phyloP scores from a whole-genome alignment of 176 grass and related monocot species.

The Avena eriantha region DNA sequence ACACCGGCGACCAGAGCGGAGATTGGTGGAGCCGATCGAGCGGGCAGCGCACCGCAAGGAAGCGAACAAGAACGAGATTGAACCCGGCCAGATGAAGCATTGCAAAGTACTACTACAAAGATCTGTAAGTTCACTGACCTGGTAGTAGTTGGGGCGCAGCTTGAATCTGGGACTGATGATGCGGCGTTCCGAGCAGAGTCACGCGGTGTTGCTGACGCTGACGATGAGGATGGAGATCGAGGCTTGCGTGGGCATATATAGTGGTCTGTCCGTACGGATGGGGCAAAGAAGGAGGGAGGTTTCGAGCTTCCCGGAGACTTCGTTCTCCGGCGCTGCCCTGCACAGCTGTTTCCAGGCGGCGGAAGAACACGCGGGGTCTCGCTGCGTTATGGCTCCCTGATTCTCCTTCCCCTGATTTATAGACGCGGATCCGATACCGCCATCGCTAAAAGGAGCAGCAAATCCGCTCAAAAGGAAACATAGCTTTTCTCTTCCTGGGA shows the following conservation, averaged over 20 bases:
- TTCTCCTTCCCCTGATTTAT: constrained; percentile 19
- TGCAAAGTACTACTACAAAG: background rate
- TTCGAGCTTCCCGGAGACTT: constrained; percentile 18
- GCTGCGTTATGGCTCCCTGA: too few relatives aligned
- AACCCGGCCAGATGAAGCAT: background rate
- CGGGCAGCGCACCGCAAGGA: background rate
- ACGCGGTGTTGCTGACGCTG: background rate
- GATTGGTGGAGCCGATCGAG: background rate
- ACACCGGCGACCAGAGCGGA: background rate
- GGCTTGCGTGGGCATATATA: constrained; percentile 8
- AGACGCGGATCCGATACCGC: background rate
- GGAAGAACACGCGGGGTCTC: background rate
- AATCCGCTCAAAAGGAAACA: constrained; percentile 1
- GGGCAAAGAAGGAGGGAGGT: too few relatives aligned
- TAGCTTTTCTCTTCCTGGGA: background rate
- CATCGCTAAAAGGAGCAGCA: background rate
- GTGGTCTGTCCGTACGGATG: background rate
- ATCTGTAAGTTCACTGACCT: background rate
- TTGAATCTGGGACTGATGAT: background rate
- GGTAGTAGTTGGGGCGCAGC: background rate
- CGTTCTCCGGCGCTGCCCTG: background rate
- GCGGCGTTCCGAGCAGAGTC: background rate
- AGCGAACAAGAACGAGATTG: background rate
- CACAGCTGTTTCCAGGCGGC: constrained; percentile 27
- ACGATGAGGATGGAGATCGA: background rate